Evolutionary conservation across 2,329 filamentous ascomycete genomes (phyloP).

Genomic region (Diplodia intermedia): DNA sequence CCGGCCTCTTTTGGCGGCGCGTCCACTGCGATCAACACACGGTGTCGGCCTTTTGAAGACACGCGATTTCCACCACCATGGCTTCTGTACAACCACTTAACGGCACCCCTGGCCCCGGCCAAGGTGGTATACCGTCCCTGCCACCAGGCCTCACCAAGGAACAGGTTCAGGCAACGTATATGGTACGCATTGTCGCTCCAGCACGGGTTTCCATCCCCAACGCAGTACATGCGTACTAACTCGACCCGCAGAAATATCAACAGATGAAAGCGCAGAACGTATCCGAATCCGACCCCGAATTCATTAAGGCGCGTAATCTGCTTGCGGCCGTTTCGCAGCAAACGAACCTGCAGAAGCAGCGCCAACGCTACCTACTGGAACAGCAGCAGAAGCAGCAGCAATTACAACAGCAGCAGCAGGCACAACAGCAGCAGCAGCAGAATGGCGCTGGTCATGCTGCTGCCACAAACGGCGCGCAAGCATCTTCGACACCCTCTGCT

Average conservation of each 20-base stretch:
- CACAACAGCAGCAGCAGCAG: slow-evolving; percentile 53
- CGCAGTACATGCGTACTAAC: slow-evolving; percentile 47
- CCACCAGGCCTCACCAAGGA: slow-evolving; percentile 74
- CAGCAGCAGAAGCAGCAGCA: slow-evolving; percentile 63
- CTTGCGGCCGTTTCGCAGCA: slow-evolving; percentile 73
- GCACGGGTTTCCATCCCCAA: slow-evolving; percentile 18
- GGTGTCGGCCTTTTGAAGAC: slow-evolving; percentile 17
- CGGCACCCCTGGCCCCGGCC: slow-evolving; percentile 58
- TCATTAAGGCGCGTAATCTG: slow-evolving; percentile 79
- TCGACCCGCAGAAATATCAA: slow-evolving; percentile 73
- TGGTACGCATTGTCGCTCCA: slow-evolving; percentile 57
- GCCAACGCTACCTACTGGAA: slow-evolving; percentile 42
- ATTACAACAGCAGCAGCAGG: slow-evolving; percentile 56
- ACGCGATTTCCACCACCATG: slow-evolving; percentile 59
- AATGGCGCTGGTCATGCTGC: slow-evolving; percentile 51
- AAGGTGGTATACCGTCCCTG: slow-evolving; percentile 65
- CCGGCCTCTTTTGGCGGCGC: slow-evolving; percentile 22
- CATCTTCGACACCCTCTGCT: slow-evolving; percentile 37
- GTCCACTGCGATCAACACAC: slow-evolving; percentile 13
- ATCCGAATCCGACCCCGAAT: slow-evolving; percentile 82
- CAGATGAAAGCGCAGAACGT: slow-evolving; percentile 88
- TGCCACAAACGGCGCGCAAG: slow-evolving; percentile 56
- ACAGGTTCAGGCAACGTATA: slow-evolving; percentile 76
- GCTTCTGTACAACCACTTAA: slow-evolving; percentile 79
- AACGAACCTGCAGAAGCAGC: slow-evolving; percentile 59